These are phyloP conservation scores for Claviceps sp. DNA, from an alignment of 2,329 filamentous ascomycete species.

Conservation along the genomic window DNA sequence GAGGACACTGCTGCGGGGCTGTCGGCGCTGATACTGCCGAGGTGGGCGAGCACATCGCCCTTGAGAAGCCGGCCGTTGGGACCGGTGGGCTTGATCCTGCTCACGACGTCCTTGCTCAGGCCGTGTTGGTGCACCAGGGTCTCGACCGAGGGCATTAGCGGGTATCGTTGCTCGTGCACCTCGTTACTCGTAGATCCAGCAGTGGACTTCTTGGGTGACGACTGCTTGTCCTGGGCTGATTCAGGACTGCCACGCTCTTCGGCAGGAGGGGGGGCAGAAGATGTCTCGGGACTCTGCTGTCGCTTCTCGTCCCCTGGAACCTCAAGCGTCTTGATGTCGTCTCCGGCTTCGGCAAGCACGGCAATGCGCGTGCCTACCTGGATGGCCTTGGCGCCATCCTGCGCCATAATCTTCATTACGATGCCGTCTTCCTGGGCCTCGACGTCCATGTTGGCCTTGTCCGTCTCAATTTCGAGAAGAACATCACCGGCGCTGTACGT, in stretches of 20 bases:
- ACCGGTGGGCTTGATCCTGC: constrained; percentile 76
- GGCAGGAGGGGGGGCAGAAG: not conserved
- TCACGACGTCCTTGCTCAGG: constrained; percentile 59
- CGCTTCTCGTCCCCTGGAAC: constrained; percentile 55
- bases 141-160: constrained; percentile 70
- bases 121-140: constrained; percentile 70
- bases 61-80: constrained; percentile 83
- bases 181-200: constrained; percentile 28
- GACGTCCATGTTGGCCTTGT: constrained; percentile 91
- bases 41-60: constrained; percentile 83
- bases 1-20: constrained; percentile 59
- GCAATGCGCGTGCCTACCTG: constrained; percentile 72
- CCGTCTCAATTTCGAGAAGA: constrained; percentile 82
- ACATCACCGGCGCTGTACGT: constrained; percentile 73
- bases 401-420: constrained; percentile 67
- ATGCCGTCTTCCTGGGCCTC: constrained; percentile 85
- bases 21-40: constrained; percentile 61
- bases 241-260: constrained; percentile 14
- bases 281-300: not conserved
- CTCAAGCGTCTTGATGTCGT: constrained; percentile 62
- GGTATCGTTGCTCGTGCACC: constrained; percentile 53
- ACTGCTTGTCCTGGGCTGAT: not conserved
- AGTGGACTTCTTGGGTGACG: constrained; percentile 39
- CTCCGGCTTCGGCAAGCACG: constrained; percentile 67
- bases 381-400: constrained; percentile 61